A percentile compares a stretch with the other conserved stretches of the same genome.
phyloP scores from a whole-genome alignment of 73 alveolate genomes.

The Paramecium caudatum region DNA sequence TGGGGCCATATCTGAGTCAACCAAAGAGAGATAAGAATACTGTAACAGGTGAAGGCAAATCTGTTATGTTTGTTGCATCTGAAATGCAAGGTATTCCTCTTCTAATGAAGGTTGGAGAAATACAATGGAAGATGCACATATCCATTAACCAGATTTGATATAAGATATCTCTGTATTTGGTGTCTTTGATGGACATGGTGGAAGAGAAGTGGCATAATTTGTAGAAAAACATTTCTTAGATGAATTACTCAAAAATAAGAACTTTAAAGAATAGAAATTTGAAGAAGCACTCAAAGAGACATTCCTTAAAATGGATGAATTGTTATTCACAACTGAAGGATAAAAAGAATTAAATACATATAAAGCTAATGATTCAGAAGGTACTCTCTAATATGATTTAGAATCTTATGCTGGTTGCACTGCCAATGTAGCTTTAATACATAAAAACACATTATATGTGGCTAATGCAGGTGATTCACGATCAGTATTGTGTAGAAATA shows the following conservation, averaged over 20 bases:
- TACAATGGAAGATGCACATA: slow-evolving; percentile 86
- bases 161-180: slow-evolving; percentile 81
- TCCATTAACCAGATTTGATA: slow-evolving; percentile 53
- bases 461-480: slow-evolving; percentile 98
- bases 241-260: slow-evolving; percentile 77
- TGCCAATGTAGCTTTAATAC: slow-evolving; percentile 88
- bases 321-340: slow-evolving; percentile 86
- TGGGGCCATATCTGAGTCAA: slow-evolving; percentile 84
- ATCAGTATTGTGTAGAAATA: slow-evolving; percentile 81
- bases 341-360: slow-evolving; percentile 77
- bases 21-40: slow-evolving; percentile 79
- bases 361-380: slow-evolving; percentile 68
- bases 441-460: slow-evolving; percentile 85
- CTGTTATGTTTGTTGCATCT: slow-evolving; percentile 81
- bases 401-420: slow-evolving; percentile 92
- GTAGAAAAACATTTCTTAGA: slow-evolving; percentile 80
- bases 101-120: slow-evolving; percentile 80
- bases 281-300: slow-evolving; percentile 87
- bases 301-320: slow-evolving; percentile 90
- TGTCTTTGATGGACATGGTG: slow-evolving; percentile 96
- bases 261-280: slow-evolving; percentile 82
- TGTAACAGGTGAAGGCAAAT: slow-evolving; percentile 65
- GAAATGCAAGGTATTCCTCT: slow-evolving; percentile 90
- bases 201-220: slow-evolving; percentile 81
- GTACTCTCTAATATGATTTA: slow-evolving; percentile 64